Evolutionary conservation across 2,329 filamentous ascomycete genomes (phyloP).

Genomic region (Sclerotinia borealis): DNA sequence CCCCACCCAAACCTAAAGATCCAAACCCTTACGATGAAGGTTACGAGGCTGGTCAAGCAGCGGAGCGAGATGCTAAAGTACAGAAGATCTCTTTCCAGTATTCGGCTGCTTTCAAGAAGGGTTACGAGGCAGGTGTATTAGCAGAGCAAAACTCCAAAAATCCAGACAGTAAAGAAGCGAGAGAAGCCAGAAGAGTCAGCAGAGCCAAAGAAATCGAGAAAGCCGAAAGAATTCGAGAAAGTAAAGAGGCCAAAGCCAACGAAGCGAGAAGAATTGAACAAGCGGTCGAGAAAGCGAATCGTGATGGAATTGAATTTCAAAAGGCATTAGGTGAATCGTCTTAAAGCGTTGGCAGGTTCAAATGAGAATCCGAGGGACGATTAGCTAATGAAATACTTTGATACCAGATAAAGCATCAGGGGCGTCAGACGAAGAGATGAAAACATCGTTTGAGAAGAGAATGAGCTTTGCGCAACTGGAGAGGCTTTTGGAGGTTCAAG

Average conservation of each 20-base stretch:
- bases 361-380: not conserved
- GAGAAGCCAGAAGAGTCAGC: not conserved
- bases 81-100: not conserved
- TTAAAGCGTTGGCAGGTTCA: not conserved
- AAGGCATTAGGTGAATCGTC: not conserved
- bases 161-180: not conserved
- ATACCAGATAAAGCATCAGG: not conserved
- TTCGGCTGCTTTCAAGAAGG: not conserved
- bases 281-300: not conserved
- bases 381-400: not conserved
- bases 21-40: not conserved
- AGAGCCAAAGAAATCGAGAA: not conserved
- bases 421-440: not conserved
- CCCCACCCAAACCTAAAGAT: not conserved
- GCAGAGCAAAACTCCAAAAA: not conserved
- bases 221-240: too few relatives aligned
- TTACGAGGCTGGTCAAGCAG: not conserved
- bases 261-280: not conserved
- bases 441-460: too few relatives aligned
- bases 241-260: not conserved
- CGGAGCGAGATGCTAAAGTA: not conserved
- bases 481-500: not conserved
- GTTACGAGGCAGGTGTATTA: not conserved
- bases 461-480: not conserved
- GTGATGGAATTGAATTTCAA: not conserved